Conservation (phyloP, 2,329 filamentous ascomycete genomes). For the Pseudogymnoascus sp. region DNA sequence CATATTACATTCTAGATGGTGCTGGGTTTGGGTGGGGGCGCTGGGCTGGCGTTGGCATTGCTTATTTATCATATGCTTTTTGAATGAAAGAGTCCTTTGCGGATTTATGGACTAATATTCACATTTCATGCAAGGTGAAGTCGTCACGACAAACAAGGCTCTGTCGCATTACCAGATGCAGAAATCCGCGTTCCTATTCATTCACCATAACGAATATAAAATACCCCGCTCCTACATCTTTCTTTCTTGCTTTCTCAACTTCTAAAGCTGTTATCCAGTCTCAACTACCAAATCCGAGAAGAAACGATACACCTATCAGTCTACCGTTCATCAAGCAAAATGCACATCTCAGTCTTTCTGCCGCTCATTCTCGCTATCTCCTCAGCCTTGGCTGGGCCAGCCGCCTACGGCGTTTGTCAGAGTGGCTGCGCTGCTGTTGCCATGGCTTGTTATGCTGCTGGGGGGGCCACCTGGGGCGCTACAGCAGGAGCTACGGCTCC, state of each 20-base stretch:
- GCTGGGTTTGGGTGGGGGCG: not conserved
- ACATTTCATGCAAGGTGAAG: not conserved
- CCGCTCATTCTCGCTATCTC: conserved; percentile 9
- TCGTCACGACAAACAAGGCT: not conserved
- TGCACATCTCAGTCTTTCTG: conserved; percentile 9
- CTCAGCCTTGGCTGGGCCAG: conserved; percentile 26
- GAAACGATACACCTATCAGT: not conserved
- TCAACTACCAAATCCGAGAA: not conserved
- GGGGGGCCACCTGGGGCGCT: conserved; percentile 37
- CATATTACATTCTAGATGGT: conserved; percentile 60
- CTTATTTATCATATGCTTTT: not conserved
- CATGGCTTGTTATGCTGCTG: conserved; percentile 40
- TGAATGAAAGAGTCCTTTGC: not conserved
- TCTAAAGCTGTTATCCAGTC: not conserved
- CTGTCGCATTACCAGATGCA: not conserved
- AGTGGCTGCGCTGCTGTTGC: conserved; percentile 39
- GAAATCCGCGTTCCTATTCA: no score
- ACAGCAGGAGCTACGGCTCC: conserved; percentile 33
- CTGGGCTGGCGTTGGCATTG: not conserved
- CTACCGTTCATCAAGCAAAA: not conserved
- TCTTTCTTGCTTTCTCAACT: not conserved
- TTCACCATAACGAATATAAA: not conserved
- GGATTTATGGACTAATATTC: not conserved
- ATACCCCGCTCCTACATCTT: not conserved
- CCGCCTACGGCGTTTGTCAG: conserved; percentile 40